Evolutionary conservation across 192 early-diverging fungal genomes (phyloP), one percentile per base, ranked within the genome.

Genomic region (Gonapodya prolifera): DNA sequence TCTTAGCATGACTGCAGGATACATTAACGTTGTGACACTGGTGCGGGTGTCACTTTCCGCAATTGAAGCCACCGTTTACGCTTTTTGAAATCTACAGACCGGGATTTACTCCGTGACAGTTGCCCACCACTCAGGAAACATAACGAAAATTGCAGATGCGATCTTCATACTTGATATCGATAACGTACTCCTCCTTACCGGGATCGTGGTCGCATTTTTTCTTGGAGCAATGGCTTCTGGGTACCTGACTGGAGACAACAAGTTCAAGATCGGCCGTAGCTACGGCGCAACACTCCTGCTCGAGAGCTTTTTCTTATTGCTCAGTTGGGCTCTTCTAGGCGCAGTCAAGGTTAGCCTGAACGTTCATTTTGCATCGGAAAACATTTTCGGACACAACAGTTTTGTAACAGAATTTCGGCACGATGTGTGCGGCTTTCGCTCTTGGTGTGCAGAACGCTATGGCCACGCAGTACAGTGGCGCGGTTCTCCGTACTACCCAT

Each of bases 21-120:
- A 82, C 82, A 89, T 89, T 81, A 89, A 89, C 81, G 88, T 87
- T 33, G 86, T 89, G 16, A 84, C 87, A 2, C 81, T 89, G 61
- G 85, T 84, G 28, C 85, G 87, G 34, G 84, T 85, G 34, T 89
- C 82, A 77, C 80, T 83, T 1, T 81, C 78, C 33, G 77, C 78
- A 18, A 69, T 69, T 69, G 17, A 69, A 69, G 17, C 69, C n/a
- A 17, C 17, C 69, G 17, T n/a, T 69, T 69, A n/a, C 17, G n/a
- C n/a, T n/a, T n/a, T 69, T 69, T n/a, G n/a, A 18, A 69, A n/a
- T n/a, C n/a, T n/a, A 30, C 35, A 30, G 75, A 77, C 76, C 8
- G 75, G 34, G 29, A 77, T 71, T 2, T 71, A 30, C 29, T 32
- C 29, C 23, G 29, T 85, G 31, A 86, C 83, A 1, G 85, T 86